Percentiles rank a stretch among this genome's conserved stretches.
phyloP scores from a whole-genome alignment of 139 green algal species.

The Tetradesmus lagerheimii region DNA sequence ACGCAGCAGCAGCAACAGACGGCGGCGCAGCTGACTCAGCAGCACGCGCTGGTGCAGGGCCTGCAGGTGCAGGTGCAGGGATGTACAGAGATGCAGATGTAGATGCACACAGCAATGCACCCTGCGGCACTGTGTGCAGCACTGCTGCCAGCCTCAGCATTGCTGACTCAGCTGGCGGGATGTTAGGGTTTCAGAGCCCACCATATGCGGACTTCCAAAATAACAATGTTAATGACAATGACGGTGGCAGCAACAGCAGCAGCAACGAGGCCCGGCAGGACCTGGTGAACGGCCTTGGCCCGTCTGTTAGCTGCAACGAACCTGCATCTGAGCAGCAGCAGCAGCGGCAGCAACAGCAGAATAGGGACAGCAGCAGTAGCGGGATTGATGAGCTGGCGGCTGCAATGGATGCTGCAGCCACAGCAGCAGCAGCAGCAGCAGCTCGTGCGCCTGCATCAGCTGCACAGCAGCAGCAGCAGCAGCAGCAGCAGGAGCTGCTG shows the following conservation, averaged over 20 bases:
- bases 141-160: background rate
- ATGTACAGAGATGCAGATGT: background rate
- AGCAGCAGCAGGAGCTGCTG: background rate
- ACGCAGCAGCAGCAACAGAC: constrained; percentile 29
- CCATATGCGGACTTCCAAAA: background rate
- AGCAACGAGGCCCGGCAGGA: background rate
- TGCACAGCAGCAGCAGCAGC: constrained; percentile 22
- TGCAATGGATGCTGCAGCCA: background rate
- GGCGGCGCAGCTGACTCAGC: background rate
- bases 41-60: background rate
- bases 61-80: background rate
- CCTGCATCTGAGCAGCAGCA: background rate
- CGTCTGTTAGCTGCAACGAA: background rate
- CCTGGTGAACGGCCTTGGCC: background rate
- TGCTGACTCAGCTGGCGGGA: background rate
- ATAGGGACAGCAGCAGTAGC: background rate
- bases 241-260: background rate
- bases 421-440: background rate
- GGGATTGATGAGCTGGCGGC: background rate
- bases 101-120: background rate
- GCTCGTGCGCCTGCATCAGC: background rate
- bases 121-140: background rate
- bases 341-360: constrained; percentile 18
- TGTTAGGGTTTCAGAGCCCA: background rate
- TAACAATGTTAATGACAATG: background rate